Evolutionary conservation across 495 filamentous ascomycete genomes (phyloP), one percentile per base, ranked within the genome.

Genomic region (Aspergillus olivimuriae): DNA sequence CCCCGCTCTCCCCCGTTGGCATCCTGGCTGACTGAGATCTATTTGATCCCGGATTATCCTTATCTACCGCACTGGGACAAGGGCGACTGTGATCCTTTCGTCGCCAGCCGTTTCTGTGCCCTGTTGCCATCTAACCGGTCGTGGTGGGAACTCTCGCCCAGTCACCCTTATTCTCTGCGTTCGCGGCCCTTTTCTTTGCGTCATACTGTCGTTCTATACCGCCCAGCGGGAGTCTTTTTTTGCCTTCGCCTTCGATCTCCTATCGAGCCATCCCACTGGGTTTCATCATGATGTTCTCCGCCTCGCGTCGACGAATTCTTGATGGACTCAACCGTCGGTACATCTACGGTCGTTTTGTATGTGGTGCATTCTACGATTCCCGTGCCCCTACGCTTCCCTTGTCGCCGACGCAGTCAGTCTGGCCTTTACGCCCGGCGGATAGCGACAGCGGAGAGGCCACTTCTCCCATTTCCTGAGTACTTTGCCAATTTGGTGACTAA

Each of bases 311-410:
- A 35, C 80, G 77, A 50, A 69, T 85, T 46, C 60, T 82, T 46
- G 76, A 83, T 58, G 72, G 76, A 39, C 67, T 89, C 47, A 90
- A 91, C 57, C 77, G 72, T 57, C 81, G 83, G 62, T 91, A 81
- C 57, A 84, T 94, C 43, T 87, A 81, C 63, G 87, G 84, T 60
- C 80, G 77, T 56, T 62, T 94, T 58, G 87, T 94, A 76, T 48
- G 86, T 80, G 31, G 41, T 48, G 31, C 26, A 39, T n/a, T 17
- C 7, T 39, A 24, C 23, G 35, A 31, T 32, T 16, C 39, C 26
- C 44, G 34, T 34, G 46, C 32, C n/a, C n/a, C n/a, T n/a, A n/a
- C n/a, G n/a, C n/a, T n/a, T n/a, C n/a, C n/a, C n/a, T n/a, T n/a
- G n/a, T n/a, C n/a, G n/a, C n/a, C n/a, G n/a, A n/a, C n/a, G n/a